Evolutionary conservation across 1,284 basidiomycete genomes (phyloP).

Genomic region (Fomitopsis betulina): DNA sequence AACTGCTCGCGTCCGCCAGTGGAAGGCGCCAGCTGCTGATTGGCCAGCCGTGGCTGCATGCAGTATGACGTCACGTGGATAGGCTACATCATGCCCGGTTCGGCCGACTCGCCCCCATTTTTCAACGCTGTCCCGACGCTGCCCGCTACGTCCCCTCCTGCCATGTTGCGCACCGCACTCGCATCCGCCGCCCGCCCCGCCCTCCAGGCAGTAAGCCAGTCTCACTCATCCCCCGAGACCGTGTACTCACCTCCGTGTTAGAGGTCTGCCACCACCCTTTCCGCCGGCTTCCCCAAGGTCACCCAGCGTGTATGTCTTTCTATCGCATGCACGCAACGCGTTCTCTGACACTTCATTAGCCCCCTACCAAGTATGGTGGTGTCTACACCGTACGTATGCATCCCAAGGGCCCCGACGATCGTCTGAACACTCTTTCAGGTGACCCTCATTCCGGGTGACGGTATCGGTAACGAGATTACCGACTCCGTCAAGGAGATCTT

Average conservation of each 20-base stretch:
- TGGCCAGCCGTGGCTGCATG: neutral
- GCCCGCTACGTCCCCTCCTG: conserved; percentile 23
- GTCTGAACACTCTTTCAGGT: conserved; percentile 45
- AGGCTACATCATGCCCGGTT: conserved; percentile 12
- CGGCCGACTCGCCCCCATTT: conserved; percentile 23
- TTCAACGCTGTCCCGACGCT: conserved; percentile 16
- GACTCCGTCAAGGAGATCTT: conserved; percentile 99
- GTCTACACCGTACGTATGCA: conserved; percentile 70
- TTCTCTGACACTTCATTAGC: conserved; percentile 41
- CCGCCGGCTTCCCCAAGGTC: conserved; percentile 76
- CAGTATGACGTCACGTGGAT: conserved; percentile 9
- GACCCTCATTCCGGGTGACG: conserved; percentile 94
- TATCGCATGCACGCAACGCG: neutral
- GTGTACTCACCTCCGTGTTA: conserved; percentile 23
- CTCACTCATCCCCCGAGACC: conserved; percentile 1
- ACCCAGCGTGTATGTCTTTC: conserved; percentile 54
- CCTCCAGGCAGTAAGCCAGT: conserved; percentile 45
- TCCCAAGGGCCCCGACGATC: conserved; percentile 14
- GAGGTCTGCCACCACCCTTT: conserved; percentile 76
- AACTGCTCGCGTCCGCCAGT: conserved; percentile 1
- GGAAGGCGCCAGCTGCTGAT: neutral
- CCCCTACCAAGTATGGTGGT: conserved; percentile 93
- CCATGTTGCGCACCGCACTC: conserved; percentile 68
- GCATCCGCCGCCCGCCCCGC: conserved; percentile 52
- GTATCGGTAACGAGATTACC: conserved; percentile 96